Evolutionary conservation across 2,329 filamentous ascomycete species (phyloP), one percentile per base, ranked within the genome.

Genomic region (Arachnomyces sp.): DNA sequence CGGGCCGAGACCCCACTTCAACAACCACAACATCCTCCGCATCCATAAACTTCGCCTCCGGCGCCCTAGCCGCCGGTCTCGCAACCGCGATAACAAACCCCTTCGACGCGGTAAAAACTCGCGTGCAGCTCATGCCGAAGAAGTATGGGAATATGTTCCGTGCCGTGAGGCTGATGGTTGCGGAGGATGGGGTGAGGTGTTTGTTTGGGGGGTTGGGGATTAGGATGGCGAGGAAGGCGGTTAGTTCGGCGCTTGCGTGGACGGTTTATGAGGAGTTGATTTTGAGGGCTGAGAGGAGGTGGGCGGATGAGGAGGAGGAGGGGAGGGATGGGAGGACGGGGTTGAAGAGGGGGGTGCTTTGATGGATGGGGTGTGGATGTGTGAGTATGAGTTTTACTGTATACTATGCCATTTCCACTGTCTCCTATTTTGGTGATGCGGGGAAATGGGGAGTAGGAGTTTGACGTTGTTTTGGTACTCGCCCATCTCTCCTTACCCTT

Each of bases 161-260:
- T 46, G 87, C 89, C 1, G 79, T 75, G 31, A 75, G 71, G 54
- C 73, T 79, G 57, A 94, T 98, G 83, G 60, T 96, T 3, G 64
- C 67, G 1, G 83, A 94, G 53, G 90, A 95, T 48, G 90, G 90
- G 0, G 52, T 84, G 14, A 74, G 82, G 39, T 84, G 84, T 45
- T 71, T 98, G 43, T 89, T 92, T 64, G 84, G 92, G 59, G 92
- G 92, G 1, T 64, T 98, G 41, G 85, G 77, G 1, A 68, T 98
- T 50, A 76, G 92, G 42, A 94, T 96, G 72, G 84, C 81, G 34
- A 75, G 92, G 51, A 98, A 98, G 63, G 90, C 88, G 4, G 65
- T 95, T 33, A 95, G 89, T 62, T 90, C 84, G 38, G 92, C 92
- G n/a, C 71, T 96, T 50, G 90, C 90, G 6, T 98, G 92, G 92